Base-by-base conservation (phyloP, 2,329 filamentous ascomycete genomes). In the Chaetomium olivaceum region DNA sequence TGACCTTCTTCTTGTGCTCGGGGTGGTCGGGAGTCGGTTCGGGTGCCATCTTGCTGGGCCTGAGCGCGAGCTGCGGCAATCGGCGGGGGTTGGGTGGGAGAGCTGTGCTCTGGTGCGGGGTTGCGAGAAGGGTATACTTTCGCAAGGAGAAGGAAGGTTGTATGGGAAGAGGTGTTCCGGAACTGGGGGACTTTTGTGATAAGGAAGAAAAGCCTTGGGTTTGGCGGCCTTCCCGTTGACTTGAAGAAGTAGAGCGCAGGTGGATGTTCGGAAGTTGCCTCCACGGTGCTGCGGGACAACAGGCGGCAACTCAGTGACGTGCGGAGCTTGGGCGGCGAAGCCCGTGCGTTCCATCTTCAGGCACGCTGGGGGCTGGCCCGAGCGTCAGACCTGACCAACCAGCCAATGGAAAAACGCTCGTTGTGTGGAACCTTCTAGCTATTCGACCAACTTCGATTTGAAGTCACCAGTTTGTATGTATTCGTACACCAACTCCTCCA, bases 1-100 rank as follows among this genome's bases (percentile, higher is more conserved):
- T 91, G 79, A 89, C 89, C 88, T 92, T 93, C 82, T 89, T 89
- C 87, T 92, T 93, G 74, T 88, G 83, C 68, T 91, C 85, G 60
- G 73, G 76, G 73, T 85, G 80, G 73, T 85, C 83, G 63, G 71
- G 63, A 36, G 65, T 68, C 68, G 87, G 86, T 77, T 91, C 87
- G 71, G 87, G 79, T 79, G 89, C 87, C 91, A 93, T 93, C 72
- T 80, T 90, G 85, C 72, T 72, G 69, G 69, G 67, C 64, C 56
- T 66, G 60, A 36, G 64, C 57, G 58, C 60, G 52, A 43, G 43
- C 16, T 59, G 61, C 33, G 64, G 62, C 51, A 55, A 66, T 51
- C 46, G 62, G 61, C 43, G 54, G 59, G 31, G 66, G 57, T 50
- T 61, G 64, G 64, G 51, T 56, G 57, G 36, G 61, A 25, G 19